A percentile compares a stretch with the other conserved stretches of the same genome.
These are phyloP conservation scores for Trypanosoma mega DNA, from an alignment of 208 protist species.

Conservation along the genomic window DNA sequence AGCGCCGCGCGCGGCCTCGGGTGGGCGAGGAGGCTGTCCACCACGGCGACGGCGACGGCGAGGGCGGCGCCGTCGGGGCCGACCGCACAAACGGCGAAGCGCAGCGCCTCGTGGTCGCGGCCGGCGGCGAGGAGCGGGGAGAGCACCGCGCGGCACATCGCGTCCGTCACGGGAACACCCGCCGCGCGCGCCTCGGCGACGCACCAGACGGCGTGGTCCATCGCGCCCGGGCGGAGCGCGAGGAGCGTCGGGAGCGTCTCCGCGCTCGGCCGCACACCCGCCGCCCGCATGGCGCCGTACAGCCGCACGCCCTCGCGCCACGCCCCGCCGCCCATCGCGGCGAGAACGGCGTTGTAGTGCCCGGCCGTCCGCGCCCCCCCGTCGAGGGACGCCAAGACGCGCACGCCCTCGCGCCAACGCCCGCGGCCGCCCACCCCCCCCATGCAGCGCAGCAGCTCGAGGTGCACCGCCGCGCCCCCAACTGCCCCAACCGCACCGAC, in stretches of 20 bases:
- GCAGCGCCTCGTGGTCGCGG: conserved; percentile 77
- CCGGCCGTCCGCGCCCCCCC: conserved; percentile 75
- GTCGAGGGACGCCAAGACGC: conserved; percentile 52
- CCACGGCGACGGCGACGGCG: conserved; percentile 57
- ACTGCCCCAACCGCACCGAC: conserved; percentile 37
- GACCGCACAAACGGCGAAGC: conserved; percentile 62
- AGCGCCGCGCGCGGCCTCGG: conserved; percentile 63
- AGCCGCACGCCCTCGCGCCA: conserved; percentile 64
- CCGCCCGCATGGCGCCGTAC: conserved; percentile 72
- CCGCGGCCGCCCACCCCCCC: conserved; percentile 37
- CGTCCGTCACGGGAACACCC: conserved; percentile 77
- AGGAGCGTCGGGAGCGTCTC: conserved; percentile 78
- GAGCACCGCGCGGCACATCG: conserved; percentile 76
- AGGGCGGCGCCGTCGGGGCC: conserved; percentile 48
- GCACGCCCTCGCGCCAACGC: conserved; percentile 56
- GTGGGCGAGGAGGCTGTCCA: conserved; percentile 76
- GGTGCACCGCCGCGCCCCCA: conserved; percentile 77
- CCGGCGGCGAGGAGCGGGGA: conserved; percentile 55
- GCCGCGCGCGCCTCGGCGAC: conserved; percentile 70
- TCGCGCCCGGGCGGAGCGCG: conserved; percentile 44
- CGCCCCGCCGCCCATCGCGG: conserved; percentile 47
- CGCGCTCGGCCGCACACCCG: conserved; percentile 70
- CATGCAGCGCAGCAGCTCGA: conserved; percentile 75
- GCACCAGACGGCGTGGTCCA: conserved; percentile 66
- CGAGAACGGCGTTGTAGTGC: conserved; percentile 80